Base-by-base conservation (phyloP, 2,329 filamentous ascomycete genomes). In the Taxawa tesnikishii region DNA sequence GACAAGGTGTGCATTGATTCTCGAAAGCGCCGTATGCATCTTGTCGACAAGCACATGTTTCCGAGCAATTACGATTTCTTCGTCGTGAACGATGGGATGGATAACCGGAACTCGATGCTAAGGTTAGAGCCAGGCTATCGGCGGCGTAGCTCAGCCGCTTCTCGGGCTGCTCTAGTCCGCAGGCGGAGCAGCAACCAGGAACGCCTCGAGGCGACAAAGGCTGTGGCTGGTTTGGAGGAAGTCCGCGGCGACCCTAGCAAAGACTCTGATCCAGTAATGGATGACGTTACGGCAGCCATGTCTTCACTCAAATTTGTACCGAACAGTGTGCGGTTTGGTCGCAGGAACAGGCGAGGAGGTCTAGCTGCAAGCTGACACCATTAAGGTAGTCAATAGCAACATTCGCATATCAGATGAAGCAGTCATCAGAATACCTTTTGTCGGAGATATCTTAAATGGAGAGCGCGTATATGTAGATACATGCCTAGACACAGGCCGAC, bases 1-100 rank as follows among this genome's bases (percentile, higher is more conserved):
- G 83, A 90, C 37, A 73, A 81, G 43, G 77, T 84, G 51, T 94
- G 87, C 59, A 75, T 73, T 34, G 85, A 82, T 4, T 76, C 80
- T 17, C 76, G 83, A 48, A 96, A 94, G 57, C 73, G 90, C 27
- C 71, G 83, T 19, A 73, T 83, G 53, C 88, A 98, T 62, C 67
- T 94, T 43, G 83, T 94, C 43, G 87, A 94, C 63, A 94, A 94
- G 60, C 90, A 98, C 56, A 70, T 79, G 59, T 98, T 90, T 50
- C 88, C 87, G 1, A 46, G 65, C 59, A 81, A 83, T 47, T 94
- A 85, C 58, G 88, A 92, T 56, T 94, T 92, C 47, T 74, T 75
- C 30, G 73, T 96, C 32, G 79, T 92, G 3, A 83, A 85, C 43
- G 75, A 83, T 39, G 90, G 90, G n/a, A 82, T 94, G 38, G 88